Evolutionary conservation across 2,329 filamentous ascomycete species (phyloP).

Genomic region (Xylaria hypoxylon): DNA sequence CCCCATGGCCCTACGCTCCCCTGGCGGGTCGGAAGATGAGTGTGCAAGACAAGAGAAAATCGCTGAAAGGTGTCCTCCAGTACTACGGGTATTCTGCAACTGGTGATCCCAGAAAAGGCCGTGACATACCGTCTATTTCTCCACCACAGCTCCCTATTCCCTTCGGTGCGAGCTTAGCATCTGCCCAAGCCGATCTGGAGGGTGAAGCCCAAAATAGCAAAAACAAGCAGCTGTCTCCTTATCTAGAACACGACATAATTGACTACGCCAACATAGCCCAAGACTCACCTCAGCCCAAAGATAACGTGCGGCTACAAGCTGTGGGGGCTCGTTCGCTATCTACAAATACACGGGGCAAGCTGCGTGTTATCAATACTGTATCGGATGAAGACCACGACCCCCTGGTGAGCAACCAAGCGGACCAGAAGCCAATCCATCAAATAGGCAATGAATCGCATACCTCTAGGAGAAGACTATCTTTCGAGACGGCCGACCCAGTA

Average conservation of each 20-base stretch:
- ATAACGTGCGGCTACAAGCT: neutral
- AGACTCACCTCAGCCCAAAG: neutral
- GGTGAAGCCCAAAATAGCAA: neutral
- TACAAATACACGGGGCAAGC: neutral
- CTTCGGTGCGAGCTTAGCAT: neutral
- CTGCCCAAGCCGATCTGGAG: neutral
- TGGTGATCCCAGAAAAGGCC: neutral
- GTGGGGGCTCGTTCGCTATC: neutral
- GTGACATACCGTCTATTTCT: neutral
- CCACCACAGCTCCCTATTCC: neutral
- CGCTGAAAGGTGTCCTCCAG: neutral
- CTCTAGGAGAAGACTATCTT: neutral
- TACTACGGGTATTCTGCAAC: constrained; percentile 1
- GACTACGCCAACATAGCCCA: neutral
- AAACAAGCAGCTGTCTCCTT: neutral
- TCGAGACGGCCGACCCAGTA: neutral
- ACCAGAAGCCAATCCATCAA: neutral
- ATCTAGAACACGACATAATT: neutral
- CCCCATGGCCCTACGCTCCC: neutral
- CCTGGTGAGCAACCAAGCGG: neutral
- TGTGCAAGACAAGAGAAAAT: constrained; percentile 5
- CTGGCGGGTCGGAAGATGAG: neutral
- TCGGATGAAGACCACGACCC: neutral
- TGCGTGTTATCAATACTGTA: neutral
- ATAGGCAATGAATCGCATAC: neutral